Evolutionary conservation across 2,329 filamentous ascomycete species (phyloP).

Genomic region (Pseudopithomyces chartarum): DNA sequence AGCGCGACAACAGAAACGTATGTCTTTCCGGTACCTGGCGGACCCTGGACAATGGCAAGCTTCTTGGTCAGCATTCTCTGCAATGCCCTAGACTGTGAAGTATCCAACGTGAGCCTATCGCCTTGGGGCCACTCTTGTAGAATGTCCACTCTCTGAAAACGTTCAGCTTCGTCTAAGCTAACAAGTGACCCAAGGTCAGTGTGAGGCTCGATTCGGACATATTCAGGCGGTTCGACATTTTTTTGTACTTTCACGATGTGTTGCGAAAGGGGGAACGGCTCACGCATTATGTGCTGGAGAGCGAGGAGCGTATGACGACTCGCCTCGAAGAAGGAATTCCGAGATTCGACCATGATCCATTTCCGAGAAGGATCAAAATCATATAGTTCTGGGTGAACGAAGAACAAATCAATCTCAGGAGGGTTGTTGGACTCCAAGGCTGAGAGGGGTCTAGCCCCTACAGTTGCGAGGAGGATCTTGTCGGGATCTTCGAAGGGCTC

Average conservation of each 20-base stretch:
- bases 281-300: constrained; percentile 67
- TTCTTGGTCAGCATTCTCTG: constrained; percentile 71
- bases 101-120: constrained; percentile 62
- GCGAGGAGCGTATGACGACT: constrained; percentile 73
- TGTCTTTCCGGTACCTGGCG: constrained; percentile 81
- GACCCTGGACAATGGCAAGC: constrained; percentile 80
- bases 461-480: constrained; percentile 70
- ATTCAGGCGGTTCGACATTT: constrained; percentile 56
- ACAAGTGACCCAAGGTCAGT: constrained; percentile 57
- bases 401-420: constrained; percentile 77
- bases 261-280: constrained; percentile 66
- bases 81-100: constrained; percentile 72
- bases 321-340: constrained; percentile 77
- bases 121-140: constrained; percentile 60
- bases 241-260: constrained; percentile 61
- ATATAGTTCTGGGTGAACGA: constrained; percentile 64
- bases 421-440: constrained; percentile 68
- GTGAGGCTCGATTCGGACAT: constrained; percentile 56
- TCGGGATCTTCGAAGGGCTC: constrained; percentile 64
- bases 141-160: constrained; percentile 58
- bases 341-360: constrained; percentile 79
- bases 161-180: constrained; percentile 40
- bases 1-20: constrained; percentile 77
- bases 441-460: constrained; percentile 71
- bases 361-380: constrained; percentile 71